Conservation (phyloP, 805 yeast genomes). For the Saturnispora dispora region DNA sequence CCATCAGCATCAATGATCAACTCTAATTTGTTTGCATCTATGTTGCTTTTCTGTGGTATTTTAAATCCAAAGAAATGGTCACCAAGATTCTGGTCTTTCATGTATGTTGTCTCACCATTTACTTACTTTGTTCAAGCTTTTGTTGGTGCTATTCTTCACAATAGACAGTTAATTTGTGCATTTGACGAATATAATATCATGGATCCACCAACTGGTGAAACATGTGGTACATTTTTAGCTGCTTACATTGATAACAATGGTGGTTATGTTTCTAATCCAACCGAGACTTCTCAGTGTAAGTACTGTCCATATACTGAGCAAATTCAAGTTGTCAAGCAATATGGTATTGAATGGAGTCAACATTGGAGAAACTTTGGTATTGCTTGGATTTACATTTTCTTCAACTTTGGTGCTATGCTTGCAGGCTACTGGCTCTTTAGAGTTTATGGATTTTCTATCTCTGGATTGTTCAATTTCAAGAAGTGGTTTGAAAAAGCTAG, state of each 20-base stretch:
- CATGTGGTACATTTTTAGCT: constrained; percentile 49
- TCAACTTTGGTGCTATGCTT: constrained; percentile 40
- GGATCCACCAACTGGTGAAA: constrained; percentile 53
- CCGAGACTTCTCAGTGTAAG: constrained; percentile 37
- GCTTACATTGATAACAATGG: constrained; percentile 31
- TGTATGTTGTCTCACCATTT: constrained; percentile 64
- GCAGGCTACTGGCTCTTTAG: constrained; percentile 30
- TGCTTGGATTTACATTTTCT: constrained; percentile 45
- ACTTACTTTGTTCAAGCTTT: constrained; percentile 61
- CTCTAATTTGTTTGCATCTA: constrained; percentile 47
- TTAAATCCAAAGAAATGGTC: constrained; percentile 46
- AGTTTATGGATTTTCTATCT: constrained; percentile 28
- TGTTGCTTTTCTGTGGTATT: constrained; percentile 61
- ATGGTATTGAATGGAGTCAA: constrained; percentile 35
- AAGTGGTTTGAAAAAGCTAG: constrained; percentile 30
- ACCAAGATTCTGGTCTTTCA: constrained; percentile 78
- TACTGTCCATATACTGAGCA: constrained; percentile 39
- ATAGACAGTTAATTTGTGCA: constrained; percentile 40
- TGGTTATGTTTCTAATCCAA: constrained; percentile 52
- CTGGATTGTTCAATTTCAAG: constrained; percentile 27
- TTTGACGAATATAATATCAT: constrained; percentile 39
- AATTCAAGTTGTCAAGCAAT: constrained; percentile 35
- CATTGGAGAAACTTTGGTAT: constrained; percentile 65
- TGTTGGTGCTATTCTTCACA: constrained; percentile 41
- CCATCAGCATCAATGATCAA: constrained; percentile 56